phyloP scores from a whole-genome alignment of 768 basidiomycete species.

The Tricholoma saponaceum region DNA sequence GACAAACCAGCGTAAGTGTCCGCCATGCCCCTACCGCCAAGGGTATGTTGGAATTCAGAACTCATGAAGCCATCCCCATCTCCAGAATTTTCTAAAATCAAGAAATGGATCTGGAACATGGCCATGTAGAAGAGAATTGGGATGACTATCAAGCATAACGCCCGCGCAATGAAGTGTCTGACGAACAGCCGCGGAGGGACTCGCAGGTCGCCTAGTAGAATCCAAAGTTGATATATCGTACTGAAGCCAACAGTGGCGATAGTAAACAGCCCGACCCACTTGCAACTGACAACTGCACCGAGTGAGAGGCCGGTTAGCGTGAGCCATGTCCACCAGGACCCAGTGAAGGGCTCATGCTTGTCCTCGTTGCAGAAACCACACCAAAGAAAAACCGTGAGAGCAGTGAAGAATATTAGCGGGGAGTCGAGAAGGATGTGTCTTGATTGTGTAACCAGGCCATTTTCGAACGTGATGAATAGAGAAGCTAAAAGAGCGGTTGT shows the following conservation, averaged over 20 bases:
- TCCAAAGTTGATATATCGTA: constrained; percentile 86
- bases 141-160: constrained; percentile 82
- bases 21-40: constrained; percentile 84
- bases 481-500: constrained; percentile 90
- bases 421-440: constrained; percentile 97
- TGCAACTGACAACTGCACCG: constrained; percentile 90
- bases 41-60: constrained; percentile 96
- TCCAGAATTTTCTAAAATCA: constrained; percentile 83
- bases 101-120: constrained; percentile 96
- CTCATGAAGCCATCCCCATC: constrained; percentile 99
- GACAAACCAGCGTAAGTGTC: constrained; percentile 85
- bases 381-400: constrained; percentile 84
- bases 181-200: constrained; percentile 73
- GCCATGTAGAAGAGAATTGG: constrained; percentile 90
- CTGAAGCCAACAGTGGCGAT: constrained; percentile 89
- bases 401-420: constrained; percentile 97
- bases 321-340: constrained; percentile 92
- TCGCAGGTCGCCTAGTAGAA: constrained; percentile 80
- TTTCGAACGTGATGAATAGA: constrained; percentile 93
- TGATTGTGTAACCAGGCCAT: constrained; percentile 92
- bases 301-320: constrained; percentile 82
- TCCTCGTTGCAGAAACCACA: constrained; percentile 90
- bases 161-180: constrained; percentile 84
- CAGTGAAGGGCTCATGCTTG: constrained; percentile 76
- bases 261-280: constrained; percentile 98